A percentile compares a stretch with the other conserved stretches of the same genome.
Evolutionary conservation across 345 rosid species (phyloP).

Genomic region (Xanthoceras sorbifolium): DNA sequence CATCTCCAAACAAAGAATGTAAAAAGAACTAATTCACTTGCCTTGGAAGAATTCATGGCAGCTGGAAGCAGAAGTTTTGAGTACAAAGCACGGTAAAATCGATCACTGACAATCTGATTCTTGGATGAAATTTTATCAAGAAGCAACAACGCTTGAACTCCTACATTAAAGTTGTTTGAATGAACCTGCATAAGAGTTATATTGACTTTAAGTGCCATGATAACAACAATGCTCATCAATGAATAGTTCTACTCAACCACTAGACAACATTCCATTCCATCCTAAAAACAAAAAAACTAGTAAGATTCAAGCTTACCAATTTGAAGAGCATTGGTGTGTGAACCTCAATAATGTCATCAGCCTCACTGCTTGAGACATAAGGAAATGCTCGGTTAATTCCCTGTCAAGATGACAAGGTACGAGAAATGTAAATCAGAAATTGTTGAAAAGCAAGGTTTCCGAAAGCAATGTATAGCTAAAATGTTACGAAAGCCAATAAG

Average conservation of each 20-base stretch:
- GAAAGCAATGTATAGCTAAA: constrained; percentile 6
- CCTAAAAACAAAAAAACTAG: constrained; percentile 9
- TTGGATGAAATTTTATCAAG: constrained; percentile 94
- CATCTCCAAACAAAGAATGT: not conserved
- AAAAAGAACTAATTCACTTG: constrained; percentile 33
- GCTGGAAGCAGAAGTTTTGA: constrained; percentile 91
- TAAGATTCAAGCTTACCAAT: constrained; percentile 51
- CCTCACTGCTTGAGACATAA: constrained; percentile 81
- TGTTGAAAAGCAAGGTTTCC: constrained; percentile 1
- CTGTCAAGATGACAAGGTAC: constrained; percentile 41
- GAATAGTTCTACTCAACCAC: not conserved
- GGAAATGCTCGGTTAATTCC: constrained; percentile 99
- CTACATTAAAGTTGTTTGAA: constrained; percentile 89
- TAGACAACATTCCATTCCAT: not conserved
- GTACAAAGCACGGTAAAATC: constrained; percentile 92
- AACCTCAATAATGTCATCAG: constrained; percentile 79
- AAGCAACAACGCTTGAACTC: constrained; percentile 93
- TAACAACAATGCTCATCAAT: not conserved
- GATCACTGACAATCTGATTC: constrained; percentile 92
- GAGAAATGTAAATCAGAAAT: constrained; percentile 11
- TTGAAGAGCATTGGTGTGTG: constrained; percentile 93
- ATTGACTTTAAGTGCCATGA: constrained; percentile 16
- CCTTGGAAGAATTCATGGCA: constrained; percentile 95
- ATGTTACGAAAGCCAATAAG: not conserved
- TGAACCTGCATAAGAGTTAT: constrained; percentile 65